A percentile compares a stretch with the other conserved stretches of the same genome.
Evolutionary conservation across 805 yeast genomes (phyloP).

Genomic region (Trichomonascus vanleenenianus): DNA sequence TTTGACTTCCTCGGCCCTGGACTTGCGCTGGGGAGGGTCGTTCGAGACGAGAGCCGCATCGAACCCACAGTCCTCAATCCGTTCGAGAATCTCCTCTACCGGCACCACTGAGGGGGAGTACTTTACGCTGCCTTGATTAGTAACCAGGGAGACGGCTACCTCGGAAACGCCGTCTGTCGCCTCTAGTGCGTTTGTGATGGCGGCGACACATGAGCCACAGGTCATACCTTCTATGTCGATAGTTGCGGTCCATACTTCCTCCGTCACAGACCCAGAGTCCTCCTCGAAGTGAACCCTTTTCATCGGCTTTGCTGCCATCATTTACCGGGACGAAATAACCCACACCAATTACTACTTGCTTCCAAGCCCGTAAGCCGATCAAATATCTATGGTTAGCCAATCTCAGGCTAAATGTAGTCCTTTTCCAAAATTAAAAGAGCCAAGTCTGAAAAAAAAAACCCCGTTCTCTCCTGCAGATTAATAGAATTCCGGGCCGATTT

Average conservation of each 20-base stretch:
- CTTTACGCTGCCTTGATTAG: slow-evolving; percentile 59
- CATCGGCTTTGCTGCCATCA: too few species aligned
- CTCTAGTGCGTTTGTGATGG: slow-evolving; percentile 52
- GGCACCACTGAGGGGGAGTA: slow-evolving; percentile 35
- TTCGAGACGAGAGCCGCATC: slow-evolving; percentile 35
- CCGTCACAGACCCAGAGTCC: slow-evolving; percentile 2
- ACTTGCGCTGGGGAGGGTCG: background rate
- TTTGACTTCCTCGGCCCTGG: slow-evolving; percentile 13
- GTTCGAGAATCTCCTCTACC: slow-evolving; percentile 36
- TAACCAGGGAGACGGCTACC: slow-evolving; percentile 62
- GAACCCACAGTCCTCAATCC: slow-evolving; percentile 73
- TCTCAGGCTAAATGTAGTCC: too few species aligned
- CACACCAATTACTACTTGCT: too few species aligned
- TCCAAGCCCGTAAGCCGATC: too few species aligned
- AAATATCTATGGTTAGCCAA: too few species aligned
- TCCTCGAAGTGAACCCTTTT: background rate
- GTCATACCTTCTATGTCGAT: slow-evolving; percentile 70
- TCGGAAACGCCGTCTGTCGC: slow-evolving; percentile 41
- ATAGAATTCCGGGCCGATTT: too few species aligned
- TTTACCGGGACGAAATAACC: too few species aligned
- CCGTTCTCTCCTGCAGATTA: too few species aligned
- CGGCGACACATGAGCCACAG: slow-evolving; percentile 73
- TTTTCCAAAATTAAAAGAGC: too few species aligned
- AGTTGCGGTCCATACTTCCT: slow-evolving; percentile 8
- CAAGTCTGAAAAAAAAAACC: too few species aligned